A percentile compares a stretch with the other conserved stretches of the same genome.
These are phyloP conservation scores for Podospora conica DNA, from an alignment of 495 filamentous ascomycete genomes.

Conservation along the genomic window DNA sequence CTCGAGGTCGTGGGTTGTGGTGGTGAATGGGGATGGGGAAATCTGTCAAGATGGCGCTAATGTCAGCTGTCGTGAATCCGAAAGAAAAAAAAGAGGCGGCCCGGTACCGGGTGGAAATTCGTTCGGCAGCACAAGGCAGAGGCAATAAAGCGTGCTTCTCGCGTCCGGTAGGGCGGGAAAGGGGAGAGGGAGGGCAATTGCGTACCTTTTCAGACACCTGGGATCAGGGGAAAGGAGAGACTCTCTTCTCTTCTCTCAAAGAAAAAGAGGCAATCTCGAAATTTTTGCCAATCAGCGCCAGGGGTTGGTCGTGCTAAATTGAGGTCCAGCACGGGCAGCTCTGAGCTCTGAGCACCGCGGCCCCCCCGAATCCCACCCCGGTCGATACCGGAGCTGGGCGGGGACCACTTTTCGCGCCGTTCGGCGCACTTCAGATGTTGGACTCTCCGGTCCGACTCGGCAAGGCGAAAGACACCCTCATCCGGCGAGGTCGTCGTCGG, in stretches of 20 bases:
- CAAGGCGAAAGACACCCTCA: not conserved
- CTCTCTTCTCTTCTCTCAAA: not conserved
- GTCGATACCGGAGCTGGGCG: slow-evolving; percentile 6
- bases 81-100: not conserved
- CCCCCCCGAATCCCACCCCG: slow-evolving; percentile 5
- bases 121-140: not conserved
- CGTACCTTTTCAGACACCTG: not conserved
- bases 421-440: not conserved
- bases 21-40: not conserved
- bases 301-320: slow-evolving; percentile 18
- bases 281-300: slow-evolving; percentile 17
- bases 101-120: not conserved
- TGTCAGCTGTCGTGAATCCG: slow-evolving; percentile 16
- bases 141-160: not conserved
- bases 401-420: not conserved
- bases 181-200: not conserved
- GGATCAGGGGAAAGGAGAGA: not conserved
- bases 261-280: slow-evolving; percentile 2
- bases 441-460: slow-evolving; percentile 7
- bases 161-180: not conserved
- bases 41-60: slow-evolving; percentile 27
- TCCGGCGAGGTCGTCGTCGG: slow-evolving; percentile 1
- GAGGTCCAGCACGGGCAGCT: slow-evolving; percentile 4
- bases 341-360: slow-evolving; percentile 7
- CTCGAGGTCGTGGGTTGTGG: not conserved